A percentile compares a stretch with the other conserved stretches of the same genome.
These are phyloP conservation scores for Microsporum ferrugineum DNA, from an alignment of 2,329 filamentous ascomycete genomes.

Conservation along the genomic window DNA sequence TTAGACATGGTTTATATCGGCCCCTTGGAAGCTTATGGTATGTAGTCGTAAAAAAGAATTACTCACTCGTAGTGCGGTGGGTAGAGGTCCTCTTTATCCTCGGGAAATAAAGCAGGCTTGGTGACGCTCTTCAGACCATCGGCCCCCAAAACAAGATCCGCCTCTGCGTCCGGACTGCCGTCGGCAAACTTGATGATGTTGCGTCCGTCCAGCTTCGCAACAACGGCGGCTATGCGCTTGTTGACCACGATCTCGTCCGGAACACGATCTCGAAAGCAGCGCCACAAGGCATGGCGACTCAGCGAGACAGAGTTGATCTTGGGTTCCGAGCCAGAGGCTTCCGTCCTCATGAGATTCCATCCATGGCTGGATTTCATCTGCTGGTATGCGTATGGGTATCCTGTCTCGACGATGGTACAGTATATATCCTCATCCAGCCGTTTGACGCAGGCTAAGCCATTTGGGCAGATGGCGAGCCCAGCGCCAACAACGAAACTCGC, in stretches of 20 bases:
- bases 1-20: neutral
- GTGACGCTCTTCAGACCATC: conserved; percentile 32
- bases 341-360: conserved; percentile 21
- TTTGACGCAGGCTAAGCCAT: conserved; percentile 30
- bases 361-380: conserved; percentile 29
- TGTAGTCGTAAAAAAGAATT: neutral
- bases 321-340: conserved; percentile 9
- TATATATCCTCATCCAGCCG: conserved; percentile 28
- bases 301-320: conserved; percentile 25
- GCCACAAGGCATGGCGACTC: conserved; percentile 32
- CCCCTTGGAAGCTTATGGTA: neutral
- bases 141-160: conserved; percentile 35
- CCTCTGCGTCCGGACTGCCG: conserved; percentile 23
- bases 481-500: conserved; percentile 29
- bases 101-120: conserved; percentile 29
- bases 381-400: conserved; percentile 25
- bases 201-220: conserved; percentile 17
- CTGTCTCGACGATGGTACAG: conserved; percentile 23
- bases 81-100: conserved; percentile 23
- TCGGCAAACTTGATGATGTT: conserved; percentile 28
- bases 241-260: conserved; percentile 25
- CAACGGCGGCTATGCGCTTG: conserved; percentile 23
- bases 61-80: conserved; percentile 33
- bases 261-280: conserved; percentile 26
- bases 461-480: conserved; percentile 30